Percentiles rank a stretch among this genome's conserved stretches.
Evolutionary conservation across 164 flowering plant genomes (phyloP).

Genomic region (Aristolochia californica): DNA sequence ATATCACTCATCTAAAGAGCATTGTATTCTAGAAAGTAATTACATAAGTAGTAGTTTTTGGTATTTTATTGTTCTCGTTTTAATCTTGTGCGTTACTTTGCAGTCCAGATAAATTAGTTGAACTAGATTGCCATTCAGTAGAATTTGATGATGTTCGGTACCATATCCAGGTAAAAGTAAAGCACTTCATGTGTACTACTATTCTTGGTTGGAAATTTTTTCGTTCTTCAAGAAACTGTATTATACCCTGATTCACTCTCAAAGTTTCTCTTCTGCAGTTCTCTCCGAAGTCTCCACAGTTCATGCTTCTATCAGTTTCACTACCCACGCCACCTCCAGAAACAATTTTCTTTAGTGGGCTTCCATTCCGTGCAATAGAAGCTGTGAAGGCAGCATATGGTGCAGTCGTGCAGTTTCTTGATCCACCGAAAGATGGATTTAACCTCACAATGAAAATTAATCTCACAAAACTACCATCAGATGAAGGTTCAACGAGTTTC

Average conservation of each 20-base stretch:
- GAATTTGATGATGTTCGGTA: constrained; percentile 90
- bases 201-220: not conserved
- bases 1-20: too few relatives aligned
- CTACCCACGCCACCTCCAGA: constrained; percentile 86
- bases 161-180: constrained; percentile 62
- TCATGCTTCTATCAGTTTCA: constrained; percentile 59
- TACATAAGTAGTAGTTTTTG: too few relatives aligned
- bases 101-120: constrained; percentile 91
- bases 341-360: constrained; percentile 63
- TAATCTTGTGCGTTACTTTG: constrained; percentile 4
- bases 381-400: constrained; percentile 86
- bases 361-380: constrained; percentile 88
- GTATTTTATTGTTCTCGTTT: too few relatives aligned
- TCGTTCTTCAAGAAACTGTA: not conserved
- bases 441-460: constrained; percentile 85
- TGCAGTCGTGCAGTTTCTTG: constrained; percentile 70
- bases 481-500: constrained; percentile 72
- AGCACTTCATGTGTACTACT: not conserved
- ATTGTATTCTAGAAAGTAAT: too few relatives aligned
- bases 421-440: constrained; percentile 95
- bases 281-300: constrained; percentile 65
- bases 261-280: constrained; percentile 34
- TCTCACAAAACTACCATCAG: constrained; percentile 72
- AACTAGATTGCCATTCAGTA: constrained; percentile 76
- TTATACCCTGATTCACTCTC: not conserved